A percentile compares a stretch with the other conserved stretches of the same genome.
These are phyloP conservation scores for Neonectria ditissima DNA, from an alignment of 2,329 filamentous ascomycete genomes.

Conservation along the genomic window DNA sequence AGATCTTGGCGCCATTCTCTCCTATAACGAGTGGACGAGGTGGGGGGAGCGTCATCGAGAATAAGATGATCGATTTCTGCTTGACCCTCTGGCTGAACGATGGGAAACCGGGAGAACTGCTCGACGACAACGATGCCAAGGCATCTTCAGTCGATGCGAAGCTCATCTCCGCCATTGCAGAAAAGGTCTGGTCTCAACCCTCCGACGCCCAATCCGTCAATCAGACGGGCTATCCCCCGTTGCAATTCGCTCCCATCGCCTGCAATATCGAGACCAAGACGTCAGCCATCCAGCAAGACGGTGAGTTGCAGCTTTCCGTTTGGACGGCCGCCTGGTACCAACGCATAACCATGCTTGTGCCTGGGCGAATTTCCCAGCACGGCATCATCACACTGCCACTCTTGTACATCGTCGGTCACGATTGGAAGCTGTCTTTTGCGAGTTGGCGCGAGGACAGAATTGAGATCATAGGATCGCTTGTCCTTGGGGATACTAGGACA, in stretches of 20 bases:
- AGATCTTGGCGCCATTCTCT: slow-evolving; percentile 10
- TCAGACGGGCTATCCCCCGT: slow-evolving; percentile 12
- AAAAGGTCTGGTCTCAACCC: slow-evolving; percentile 7
- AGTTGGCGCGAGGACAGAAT: slow-evolving; percentile 1
- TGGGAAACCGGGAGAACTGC: slow-evolving; percentile 2
- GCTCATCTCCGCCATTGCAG: slow-evolving; percentile 10
- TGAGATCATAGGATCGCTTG: slow-evolving; percentile 2
- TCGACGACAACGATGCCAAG: background rate
- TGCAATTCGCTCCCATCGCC: slow-evolving; percentile 14
- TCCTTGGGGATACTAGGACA: slow-evolving; percentile 2
- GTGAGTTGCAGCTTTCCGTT: slow-evolving; percentile 8
- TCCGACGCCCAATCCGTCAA: slow-evolving; percentile 9
- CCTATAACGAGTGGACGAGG: slow-evolving; percentile 8
- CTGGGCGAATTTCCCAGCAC: slow-evolving; percentile 4
- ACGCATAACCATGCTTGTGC: slow-evolving; percentile 5
- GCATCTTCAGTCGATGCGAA: background rate
- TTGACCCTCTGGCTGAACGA: slow-evolving; percentile 12
- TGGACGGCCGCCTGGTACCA: slow-evolving; percentile 14
- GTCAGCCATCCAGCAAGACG: slow-evolving; percentile 4
- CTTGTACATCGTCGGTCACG: slow-evolving; percentile 5
- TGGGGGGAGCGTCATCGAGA: slow-evolving; percentile 9
- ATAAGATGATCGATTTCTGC: slow-evolving; percentile 14
- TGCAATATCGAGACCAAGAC: slow-evolving; percentile 18
- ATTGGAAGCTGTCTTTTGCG: slow-evolving; percentile 14
- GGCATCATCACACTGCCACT: slow-evolving; percentile 13